These are phyloP conservation scores for Astrephomene gubernaculifera DNA, from an alignment of 139 green algal genomes.

Conservation along the genomic window DNA sequence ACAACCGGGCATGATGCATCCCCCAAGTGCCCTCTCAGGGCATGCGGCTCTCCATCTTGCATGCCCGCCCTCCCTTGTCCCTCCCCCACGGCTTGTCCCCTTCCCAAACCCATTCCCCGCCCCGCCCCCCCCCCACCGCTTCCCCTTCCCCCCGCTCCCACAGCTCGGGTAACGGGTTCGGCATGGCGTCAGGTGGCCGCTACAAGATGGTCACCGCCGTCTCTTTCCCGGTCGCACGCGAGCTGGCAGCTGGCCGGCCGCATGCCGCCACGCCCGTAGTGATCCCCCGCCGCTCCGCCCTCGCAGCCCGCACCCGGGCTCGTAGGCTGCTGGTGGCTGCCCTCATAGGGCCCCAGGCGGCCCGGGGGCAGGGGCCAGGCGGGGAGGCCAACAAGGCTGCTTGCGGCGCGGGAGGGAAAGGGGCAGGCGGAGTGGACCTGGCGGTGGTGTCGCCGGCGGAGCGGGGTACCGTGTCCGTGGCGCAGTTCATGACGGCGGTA, in stretches of 20 bases:
- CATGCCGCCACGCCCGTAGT: not conserved
- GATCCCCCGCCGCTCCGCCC: not conserved
- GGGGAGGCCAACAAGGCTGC: too few relatives aligned
- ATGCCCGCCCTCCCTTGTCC: too few relatives aligned
- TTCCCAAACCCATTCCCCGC: not conserved
- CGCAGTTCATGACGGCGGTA: not conserved
- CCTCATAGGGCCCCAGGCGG: not conserved
- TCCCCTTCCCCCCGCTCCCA: not conserved
- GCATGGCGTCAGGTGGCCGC: not conserved
- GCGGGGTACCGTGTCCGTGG: not conserved
- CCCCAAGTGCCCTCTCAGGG: too few relatives aligned
- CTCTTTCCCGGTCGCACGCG: too few relatives aligned
- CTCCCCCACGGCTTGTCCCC: not conserved
- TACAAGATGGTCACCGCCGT: too few relatives aligned
- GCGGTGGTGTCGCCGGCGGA: constrained; percentile 5
- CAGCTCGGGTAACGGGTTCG: not conserved
- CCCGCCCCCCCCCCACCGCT: not conserved
- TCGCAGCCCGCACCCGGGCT: constrained; percentile 6
- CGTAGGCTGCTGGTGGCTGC: constrained; percentile 25
- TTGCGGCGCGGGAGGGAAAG: too few relatives aligned
- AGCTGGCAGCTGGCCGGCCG: not conserved
- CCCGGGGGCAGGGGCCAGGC: not conserved
- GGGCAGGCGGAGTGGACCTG: too few relatives aligned
- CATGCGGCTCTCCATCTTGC: too few relatives aligned
- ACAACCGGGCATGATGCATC: too few relatives aligned